A percentile compares a stretch with the other conserved stretches of the same genome.
Conservation (phyloP, 768 basidiomycete species). For the Lactifluus hygrophoroides region DNA sequence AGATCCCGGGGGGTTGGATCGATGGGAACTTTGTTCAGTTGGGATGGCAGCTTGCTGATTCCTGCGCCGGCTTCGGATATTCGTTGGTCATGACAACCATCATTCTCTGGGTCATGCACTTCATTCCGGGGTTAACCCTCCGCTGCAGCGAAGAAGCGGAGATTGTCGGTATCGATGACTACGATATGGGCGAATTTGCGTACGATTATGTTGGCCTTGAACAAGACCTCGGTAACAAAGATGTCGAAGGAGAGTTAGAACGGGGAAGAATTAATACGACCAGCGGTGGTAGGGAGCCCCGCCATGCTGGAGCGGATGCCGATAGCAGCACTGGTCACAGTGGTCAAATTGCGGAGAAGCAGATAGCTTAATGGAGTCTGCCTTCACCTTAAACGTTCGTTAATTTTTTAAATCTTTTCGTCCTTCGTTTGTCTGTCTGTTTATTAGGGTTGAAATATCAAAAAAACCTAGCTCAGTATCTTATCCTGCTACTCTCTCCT, state of each 20-base stretch:
- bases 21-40: conserved; percentile 33
- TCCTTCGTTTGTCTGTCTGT: background rate
- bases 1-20: conserved; percentile 42
- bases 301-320: conserved; percentile 1
- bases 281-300: conserved; percentile 18
- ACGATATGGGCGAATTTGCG: conserved; percentile 84
- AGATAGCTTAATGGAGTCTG: background rate
- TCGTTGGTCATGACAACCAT: conserved; percentile 31
- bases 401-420: background rate
- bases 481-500: no score
- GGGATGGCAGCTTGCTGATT: conserved; percentile 37
- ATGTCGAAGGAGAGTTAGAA: conserved; percentile 16
- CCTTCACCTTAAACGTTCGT: background rate
- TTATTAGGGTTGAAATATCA: no score
- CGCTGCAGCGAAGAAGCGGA: conserved; percentile 25
- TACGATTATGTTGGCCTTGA: conserved; percentile 79
- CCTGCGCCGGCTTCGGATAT: conserved; percentile 26
- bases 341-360: background rate
- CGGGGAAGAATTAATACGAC: conserved; percentile 16
- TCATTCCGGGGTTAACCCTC: conserved; percentile 36
- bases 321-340: conserved; percentile 1
- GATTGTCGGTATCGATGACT: conserved; percentile 57
- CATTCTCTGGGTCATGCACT: conserved; percentile 38
- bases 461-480: no score
- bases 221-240: conserved; percentile 17